Evolutionary conservation across 495 filamentous ascomycete species (phyloP).

Genomic region (Penicillium pulvis): DNA sequence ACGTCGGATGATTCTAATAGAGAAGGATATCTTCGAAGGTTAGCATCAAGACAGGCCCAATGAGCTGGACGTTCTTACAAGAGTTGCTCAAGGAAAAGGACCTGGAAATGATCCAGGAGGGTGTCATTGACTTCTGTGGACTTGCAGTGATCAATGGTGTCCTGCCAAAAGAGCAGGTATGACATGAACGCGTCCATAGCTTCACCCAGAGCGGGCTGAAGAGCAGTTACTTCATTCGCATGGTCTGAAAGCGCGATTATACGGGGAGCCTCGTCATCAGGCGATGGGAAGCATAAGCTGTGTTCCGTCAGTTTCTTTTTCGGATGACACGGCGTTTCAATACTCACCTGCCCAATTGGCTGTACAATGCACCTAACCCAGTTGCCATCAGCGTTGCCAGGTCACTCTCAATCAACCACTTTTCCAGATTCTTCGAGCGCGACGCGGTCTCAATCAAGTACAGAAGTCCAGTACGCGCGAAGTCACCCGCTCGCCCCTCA

Average conservation of each 20-base stretch:
- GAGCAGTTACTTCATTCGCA: slow-evolving; percentile 38
- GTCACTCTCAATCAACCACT: slow-evolving; percentile 97
- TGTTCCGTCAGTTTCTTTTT: slow-evolving; percentile 14
- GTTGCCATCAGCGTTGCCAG: slow-evolving; percentile 96
- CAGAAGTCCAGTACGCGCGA: slow-evolving; percentile 91
- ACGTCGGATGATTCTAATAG: slow-evolving; percentile 94
- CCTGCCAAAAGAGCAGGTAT: slow-evolving; percentile 96
- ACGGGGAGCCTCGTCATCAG: slow-evolving; percentile 70
- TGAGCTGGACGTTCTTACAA: slow-evolving; percentile 57
- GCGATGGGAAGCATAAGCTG: slow-evolving; percentile 39
- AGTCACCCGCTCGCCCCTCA: slow-evolving; percentile 90
- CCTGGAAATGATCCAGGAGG: slow-evolving; percentile 93
- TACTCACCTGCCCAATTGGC: slow-evolving; percentile 80
- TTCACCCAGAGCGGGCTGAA: slow-evolving; percentile 61
- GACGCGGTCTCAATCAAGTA: slow-evolving; percentile 96
- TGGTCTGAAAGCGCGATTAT: slow-evolving; percentile 88
- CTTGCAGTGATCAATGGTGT: slow-evolving; percentile 92
- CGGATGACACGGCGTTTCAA: neutral
- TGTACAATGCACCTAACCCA: slow-evolving; percentile 92
- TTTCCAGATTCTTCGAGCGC: slow-evolving; percentile 76
- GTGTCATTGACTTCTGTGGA: slow-evolving; percentile 90
- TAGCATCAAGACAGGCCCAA: neutral
- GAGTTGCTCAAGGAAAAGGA: slow-evolving; percentile 93
- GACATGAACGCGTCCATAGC: slow-evolving; percentile 93
- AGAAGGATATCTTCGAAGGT: slow-evolving; percentile 76